phyloP scores from a whole-genome alignment of 2,329 filamentous ascomycete species.

The Dothidotthia symphoricarpi region DNA sequence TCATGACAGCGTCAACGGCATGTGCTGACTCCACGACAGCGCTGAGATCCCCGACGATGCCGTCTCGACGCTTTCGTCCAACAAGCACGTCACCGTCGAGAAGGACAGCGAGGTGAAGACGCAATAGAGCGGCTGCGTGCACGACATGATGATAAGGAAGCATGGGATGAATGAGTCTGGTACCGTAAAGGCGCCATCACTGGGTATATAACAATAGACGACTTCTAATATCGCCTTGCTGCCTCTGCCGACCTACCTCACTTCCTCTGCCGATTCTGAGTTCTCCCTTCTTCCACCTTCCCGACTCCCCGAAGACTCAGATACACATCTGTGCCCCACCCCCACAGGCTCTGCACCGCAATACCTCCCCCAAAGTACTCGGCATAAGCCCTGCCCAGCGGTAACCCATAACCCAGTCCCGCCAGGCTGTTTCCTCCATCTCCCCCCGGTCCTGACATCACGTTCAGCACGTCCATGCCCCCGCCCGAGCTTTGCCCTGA shows the following conservation, averaged over 20 bases:
- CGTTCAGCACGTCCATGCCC: constrained; percentile 66
- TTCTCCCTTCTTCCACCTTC: constrained; percentile 32
- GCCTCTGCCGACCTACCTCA: not conserved
- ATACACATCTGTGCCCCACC: constrained; percentile 78
- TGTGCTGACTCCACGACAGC: constrained; percentile 47
- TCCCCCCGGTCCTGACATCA: constrained; percentile 68
- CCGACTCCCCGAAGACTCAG: constrained; percentile 62
- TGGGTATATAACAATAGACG: constrained; percentile 11
- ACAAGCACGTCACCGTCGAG: constrained; percentile 79
- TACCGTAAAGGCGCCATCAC: too few relatives aligned
- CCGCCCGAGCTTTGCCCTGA: constrained; percentile 37
- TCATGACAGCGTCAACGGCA: not conserved
- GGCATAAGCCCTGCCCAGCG: constrained; percentile 86
- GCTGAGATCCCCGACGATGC: constrained; percentile 69
- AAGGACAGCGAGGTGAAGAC: constrained; percentile 67
- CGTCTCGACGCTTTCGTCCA: constrained; percentile 63
- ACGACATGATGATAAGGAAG: constrained; percentile 9
- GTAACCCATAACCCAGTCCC: constrained; percentile 87
- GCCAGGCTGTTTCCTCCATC: constrained; percentile 78
- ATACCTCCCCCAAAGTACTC: constrained; percentile 98
- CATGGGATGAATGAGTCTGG: too few relatives aligned
- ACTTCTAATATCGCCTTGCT: constrained; percentile 1
- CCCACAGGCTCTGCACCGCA: constrained; percentile 89
- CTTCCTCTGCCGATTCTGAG: not conserved
- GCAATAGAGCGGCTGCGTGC: constrained; percentile 55